Conservation (phyloP, 768 basidiomycete genomes). For the Xerocomellus dryophilus region DNA sequence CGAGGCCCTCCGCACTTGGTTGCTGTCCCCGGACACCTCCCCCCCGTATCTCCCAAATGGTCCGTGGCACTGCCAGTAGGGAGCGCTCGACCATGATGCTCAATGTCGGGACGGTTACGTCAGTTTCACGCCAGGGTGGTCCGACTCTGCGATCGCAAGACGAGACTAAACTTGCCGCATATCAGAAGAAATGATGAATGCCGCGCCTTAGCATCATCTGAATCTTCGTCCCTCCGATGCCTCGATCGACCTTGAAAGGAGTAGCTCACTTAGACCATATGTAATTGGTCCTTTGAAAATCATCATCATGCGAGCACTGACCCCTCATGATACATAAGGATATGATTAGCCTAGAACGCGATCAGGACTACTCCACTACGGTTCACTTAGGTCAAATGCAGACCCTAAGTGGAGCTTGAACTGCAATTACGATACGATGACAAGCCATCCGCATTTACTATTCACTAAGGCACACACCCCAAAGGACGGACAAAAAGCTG, state of each 20-base stretch:
- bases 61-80: no score
- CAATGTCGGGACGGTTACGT: no score
- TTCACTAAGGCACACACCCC: neutral
- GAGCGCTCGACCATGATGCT: no score
- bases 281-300: neutral
- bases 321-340: no score
- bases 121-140: neutral
- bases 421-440: neutral
- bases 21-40: neutral
- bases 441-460: neutral
- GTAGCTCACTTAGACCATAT: slow-evolving; percentile 2
- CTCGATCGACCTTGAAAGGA: neutral
- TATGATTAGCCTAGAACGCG: neutral
- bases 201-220: neutral
- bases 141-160: neutral
- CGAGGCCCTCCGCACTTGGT: neutral
- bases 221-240: neutral
- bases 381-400: no score
- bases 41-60: neutral
- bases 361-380: neutral
- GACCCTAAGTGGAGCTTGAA: neutral
- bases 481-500: neutral
- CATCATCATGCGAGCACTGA: neutral
- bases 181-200: neutral
- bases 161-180: neutral